Evolutionary conservation across 768 basidiomycete genomes (phyloP), one percentile per base, ranked within the genome.

Genomic region (Royoungia palumana): DNA sequence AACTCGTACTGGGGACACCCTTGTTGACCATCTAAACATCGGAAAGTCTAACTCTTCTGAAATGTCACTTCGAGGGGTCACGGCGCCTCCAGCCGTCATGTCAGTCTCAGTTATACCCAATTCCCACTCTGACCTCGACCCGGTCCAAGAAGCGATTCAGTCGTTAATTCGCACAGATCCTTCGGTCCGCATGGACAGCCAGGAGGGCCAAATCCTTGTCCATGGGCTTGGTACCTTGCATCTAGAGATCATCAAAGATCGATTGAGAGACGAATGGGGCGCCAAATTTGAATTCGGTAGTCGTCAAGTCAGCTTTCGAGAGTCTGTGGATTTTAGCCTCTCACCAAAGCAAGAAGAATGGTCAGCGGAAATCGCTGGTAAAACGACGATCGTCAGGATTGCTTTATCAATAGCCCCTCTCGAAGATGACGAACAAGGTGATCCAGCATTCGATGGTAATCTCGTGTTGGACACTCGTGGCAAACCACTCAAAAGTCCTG

Each of bases 1-100:
- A 62, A 93, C 91, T 17, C 82, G 89, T 34, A 93, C 91, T 13
- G 91, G 91, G 21, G 92, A 94, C 57, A 94, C 92, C 0, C 76
- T 94, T 21, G 75, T 87, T 19, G 79, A 85, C 19, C 57, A 72
- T 6, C 70, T 66, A n/a, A 69, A 68, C 7, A 55, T 74, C n/a
- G 61, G 66, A 21, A 63, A 57, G 20, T 59, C 59, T 27, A 58
- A 60, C 36, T 60, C 71, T 16, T 67, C 72, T 13, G 68, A 62
- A 35, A 62, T 72, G 16, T 68, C 75, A 8, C 69, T 85, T 58
- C 79, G 79, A 35, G 80, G 84, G 22, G 89, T 92, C 39, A 72
- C 75, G 3, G 81, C 87, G 20, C 91, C 90, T 14, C 79, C 88
- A n/a, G 77, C 92, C 2, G 87, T 93, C 43, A 89, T 94, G 64